Conservation (phyloP, 1,139 yeast species). For the Candida freyschussii region DNA sequence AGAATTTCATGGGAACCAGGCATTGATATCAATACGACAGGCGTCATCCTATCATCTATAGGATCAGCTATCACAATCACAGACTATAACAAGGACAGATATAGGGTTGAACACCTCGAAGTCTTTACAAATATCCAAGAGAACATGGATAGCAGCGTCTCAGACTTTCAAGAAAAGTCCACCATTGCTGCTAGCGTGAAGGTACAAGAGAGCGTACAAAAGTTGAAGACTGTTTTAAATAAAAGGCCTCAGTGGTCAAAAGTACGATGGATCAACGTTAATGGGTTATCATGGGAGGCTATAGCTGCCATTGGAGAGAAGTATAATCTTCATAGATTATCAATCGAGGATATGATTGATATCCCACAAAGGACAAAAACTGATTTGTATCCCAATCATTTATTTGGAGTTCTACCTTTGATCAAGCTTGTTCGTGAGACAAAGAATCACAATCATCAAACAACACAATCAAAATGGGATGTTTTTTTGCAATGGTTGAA, state of each 20-base stretch:
- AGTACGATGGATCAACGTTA: slow-evolving; percentile 51
- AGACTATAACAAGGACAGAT: slow-evolving; percentile 39
- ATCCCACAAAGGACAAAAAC: slow-evolving; percentile 52
- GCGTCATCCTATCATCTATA: slow-evolving; percentile 41
- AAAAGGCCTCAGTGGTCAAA: slow-evolving; percentile 40
- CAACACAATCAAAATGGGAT: slow-evolving; percentile 10
- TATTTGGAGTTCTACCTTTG: slow-evolving; percentile 47
- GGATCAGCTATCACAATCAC: slow-evolving; percentile 45
- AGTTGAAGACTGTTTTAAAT: slow-evolving; percentile 24
- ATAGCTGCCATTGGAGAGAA: slow-evolving; percentile 37
- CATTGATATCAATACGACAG: slow-evolving; percentile 42
- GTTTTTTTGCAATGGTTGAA: slow-evolving; percentile 10
- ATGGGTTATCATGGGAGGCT: slow-evolving; percentile 53
- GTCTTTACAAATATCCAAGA: slow-evolving; percentile 24
- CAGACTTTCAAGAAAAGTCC: background rate
- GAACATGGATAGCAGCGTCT: slow-evolving; percentile 1
- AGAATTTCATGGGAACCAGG: slow-evolving; percentile 54
- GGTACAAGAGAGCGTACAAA: slow-evolving; percentile 11
- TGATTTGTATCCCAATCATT: slow-evolving; percentile 43
- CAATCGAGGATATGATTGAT: slow-evolving; percentile 55
- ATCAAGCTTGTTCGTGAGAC: slow-evolving; percentile 36
- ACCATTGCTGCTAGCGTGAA: slow-evolving; percentile 8
- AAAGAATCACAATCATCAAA: slow-evolving; percentile 6
- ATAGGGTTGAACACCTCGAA: slow-evolving; percentile 37
- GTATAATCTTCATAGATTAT: slow-evolving; percentile 42